These are phyloP conservation scores for Lecanicillium sp. DNA, from an alignment of 2,329 filamentous ascomycete genomes.

Conservation along the genomic window DNA sequence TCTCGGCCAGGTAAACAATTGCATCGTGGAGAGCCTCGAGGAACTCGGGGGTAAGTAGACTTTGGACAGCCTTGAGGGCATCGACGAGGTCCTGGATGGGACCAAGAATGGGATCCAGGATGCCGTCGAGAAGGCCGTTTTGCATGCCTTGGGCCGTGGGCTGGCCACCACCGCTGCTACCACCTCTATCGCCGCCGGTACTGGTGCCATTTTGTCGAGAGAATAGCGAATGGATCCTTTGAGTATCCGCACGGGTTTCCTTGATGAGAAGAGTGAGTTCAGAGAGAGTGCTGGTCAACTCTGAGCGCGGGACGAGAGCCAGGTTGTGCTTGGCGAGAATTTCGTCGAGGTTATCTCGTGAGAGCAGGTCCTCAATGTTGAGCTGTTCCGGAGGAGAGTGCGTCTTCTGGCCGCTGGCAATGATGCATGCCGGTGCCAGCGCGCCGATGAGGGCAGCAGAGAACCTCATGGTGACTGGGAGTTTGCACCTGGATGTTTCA, in stretches of 20 bases:
- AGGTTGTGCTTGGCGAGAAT: conserved; percentile 35
- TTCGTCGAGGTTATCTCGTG: conserved; percentile 34
- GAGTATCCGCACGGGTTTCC: conserved; percentile 16
- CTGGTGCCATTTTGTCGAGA: conserved; percentile 9
- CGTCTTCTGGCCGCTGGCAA: conserved; percentile 18
- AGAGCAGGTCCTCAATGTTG: conserved; percentile 32
- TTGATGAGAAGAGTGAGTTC: conserved; percentile 33
- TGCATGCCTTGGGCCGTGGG: conserved; percentile 9
- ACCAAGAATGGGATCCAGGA: conserved; percentile 14
- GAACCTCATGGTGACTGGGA: conserved; percentile 26
- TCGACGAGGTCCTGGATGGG: conserved; percentile 19
- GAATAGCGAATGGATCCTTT: conserved; percentile 4
- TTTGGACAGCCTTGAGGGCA: conserved; percentile 20
- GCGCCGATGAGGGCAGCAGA: conserved; percentile 25
- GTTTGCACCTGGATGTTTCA: background rate
- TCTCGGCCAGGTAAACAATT: conserved; percentile 29
- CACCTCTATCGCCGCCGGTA: conserved; percentile 4
- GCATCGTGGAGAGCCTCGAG: conserved; percentile 31
- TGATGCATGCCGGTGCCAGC: conserved; percentile 24
- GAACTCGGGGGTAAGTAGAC: conserved; percentile 29
- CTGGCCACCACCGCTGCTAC: conserved; percentile 10
- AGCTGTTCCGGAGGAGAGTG: conserved; percentile 22
- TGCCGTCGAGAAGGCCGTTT: conserved; percentile 13
- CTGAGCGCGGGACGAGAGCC: conserved; percentile 35
- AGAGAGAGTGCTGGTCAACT: conserved; percentile 35